Conservation (phyloP, 768 basidiomycete species). For the Lactarius psammicola region DNA sequence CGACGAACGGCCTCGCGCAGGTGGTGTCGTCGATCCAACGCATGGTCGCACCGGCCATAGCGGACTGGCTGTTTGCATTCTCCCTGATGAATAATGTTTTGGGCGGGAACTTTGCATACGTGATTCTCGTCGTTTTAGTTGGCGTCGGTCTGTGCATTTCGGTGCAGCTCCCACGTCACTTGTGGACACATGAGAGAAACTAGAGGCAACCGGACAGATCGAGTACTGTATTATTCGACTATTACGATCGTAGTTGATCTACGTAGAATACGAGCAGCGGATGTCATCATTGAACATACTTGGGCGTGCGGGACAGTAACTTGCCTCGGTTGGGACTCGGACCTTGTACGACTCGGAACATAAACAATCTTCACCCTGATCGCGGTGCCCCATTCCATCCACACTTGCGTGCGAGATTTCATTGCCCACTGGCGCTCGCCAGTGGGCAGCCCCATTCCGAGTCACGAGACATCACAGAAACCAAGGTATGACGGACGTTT, state of each 20-base stretch:
- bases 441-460: too few relatives aligned
- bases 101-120: neutral
- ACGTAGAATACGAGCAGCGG: neutral
- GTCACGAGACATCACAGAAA: neutral
- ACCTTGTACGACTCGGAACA: neutral
- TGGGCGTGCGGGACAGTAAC: neutral
- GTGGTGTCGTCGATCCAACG: slow-evolving; percentile 39
- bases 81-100: slow-evolving; percentile 42
- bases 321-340: neutral
- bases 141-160: neutral
- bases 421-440: too few relatives aligned
- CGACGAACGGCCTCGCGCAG: slow-evolving; percentile 60
- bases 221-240: neutral
- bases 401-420: neutral
- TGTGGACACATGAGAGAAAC: neutral
- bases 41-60: slow-evolving; percentile 50
- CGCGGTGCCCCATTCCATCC: neutral
- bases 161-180: neutral
- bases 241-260: neutral
- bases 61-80: slow-evolving; percentile 64
- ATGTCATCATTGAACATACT: neutral
- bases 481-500: neutral
- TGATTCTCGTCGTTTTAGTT: neutral
- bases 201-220: neutral
- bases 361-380: neutral